Conservation (phyloP, 371 early-diverging fungal genomes). For the Mucor piriformis region DNA sequence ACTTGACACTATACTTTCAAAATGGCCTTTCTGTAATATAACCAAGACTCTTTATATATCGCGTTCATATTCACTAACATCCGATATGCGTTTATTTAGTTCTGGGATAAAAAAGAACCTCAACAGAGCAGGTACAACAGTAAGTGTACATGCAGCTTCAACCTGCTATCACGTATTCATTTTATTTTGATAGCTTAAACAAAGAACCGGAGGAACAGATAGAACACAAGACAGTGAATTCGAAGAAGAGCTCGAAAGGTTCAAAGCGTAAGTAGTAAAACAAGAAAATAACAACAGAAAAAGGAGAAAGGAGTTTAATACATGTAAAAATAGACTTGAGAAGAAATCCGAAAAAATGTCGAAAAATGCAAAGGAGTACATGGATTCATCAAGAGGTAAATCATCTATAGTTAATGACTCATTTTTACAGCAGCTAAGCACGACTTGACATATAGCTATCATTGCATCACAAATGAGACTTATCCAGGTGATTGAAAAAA, state of each 20-base stretch:
- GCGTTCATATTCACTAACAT: too few relatives aligned
- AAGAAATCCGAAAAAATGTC: constrained; percentile 77
- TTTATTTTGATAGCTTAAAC: constrained; percentile 50
- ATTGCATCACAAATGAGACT: constrained; percentile 82
- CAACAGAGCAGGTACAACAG: constrained; percentile 77
- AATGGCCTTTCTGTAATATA: constrained; percentile 51
- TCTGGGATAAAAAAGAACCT: constrained; percentile 69
- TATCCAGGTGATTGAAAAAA: constrained; percentile 78
- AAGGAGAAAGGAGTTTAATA: not conserved
- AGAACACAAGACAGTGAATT: constrained; percentile 81
- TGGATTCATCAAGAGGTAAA: constrained; percentile 72
- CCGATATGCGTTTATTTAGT: constrained; percentile 2
- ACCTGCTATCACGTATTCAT: not conserved
- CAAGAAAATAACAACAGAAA: not conserved
- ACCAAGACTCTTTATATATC: not conserved
- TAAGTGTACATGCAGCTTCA: constrained; percentile 24
- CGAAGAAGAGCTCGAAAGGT: constrained; percentile 81
- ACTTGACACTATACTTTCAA: not conserved
- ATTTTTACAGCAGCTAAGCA: too few relatives aligned
- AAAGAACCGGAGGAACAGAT: constrained; percentile 67
- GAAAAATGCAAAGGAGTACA: constrained; percentile 86
- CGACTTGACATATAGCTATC: too few relatives aligned
- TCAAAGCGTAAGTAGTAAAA: constrained; percentile 59
- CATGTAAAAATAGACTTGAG: constrained; percentile 66
- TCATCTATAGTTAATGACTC: too few relatives aligned